Base-by-base conservation (phyloP, 2,329 filamentous ascomycete species). In the Cladorrhinum sp. region DNA sequence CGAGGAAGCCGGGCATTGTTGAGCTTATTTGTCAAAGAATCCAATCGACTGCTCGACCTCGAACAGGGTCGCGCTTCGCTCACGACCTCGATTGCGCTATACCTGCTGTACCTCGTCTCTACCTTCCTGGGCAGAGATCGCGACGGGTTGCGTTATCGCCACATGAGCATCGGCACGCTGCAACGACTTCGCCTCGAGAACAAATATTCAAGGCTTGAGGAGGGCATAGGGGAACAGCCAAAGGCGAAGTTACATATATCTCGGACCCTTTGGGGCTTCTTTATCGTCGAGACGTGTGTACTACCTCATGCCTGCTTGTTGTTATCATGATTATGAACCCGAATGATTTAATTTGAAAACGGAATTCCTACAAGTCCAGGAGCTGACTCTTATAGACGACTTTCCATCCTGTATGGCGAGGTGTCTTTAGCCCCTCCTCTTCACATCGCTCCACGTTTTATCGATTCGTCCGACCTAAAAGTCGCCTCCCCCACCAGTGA, bases 61-160 rank as follows among this genome's bases (percentile, higher is more conserved):
- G 53, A 55, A 42, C 14, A 55, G 8, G 53, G 53, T 24, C 53
- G 53, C 12, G 28, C 53, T 6, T 55, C 33, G 16, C 33, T 55
- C n/a, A 18, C 53, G 3, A 23, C 53, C 1, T 30, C 33, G 3
- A 30, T 55, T 2, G 53, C 53, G n/a, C 23, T 55, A 2, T 55
- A 55, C 21, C 53, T 55, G 9, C 14, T 55, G 23, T 55, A 55
- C 21, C 2, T 55, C 3, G 36, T 46, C 2, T 46, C 53, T 8
- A 16, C 33, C 10, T 46, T 39, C 18, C 21, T 42, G 7, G 53
- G 53, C 8, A 39, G 33, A 18, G 53, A 55, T 24, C 53, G 53
- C 8, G 53, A 28, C 8, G 53, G 53, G 4, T n/a, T 55, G 16
- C 53, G 42, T 20, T 55, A 23, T 55, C 53, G 53, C 1, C 30